A percentile compares a stretch with the other conserved stretches of the same genome.
These are phyloP conservation scores for Fusarium dimerum DNA, from an alignment of 2,329 filamentous ascomycete species.

Conservation along the genomic window DNA sequence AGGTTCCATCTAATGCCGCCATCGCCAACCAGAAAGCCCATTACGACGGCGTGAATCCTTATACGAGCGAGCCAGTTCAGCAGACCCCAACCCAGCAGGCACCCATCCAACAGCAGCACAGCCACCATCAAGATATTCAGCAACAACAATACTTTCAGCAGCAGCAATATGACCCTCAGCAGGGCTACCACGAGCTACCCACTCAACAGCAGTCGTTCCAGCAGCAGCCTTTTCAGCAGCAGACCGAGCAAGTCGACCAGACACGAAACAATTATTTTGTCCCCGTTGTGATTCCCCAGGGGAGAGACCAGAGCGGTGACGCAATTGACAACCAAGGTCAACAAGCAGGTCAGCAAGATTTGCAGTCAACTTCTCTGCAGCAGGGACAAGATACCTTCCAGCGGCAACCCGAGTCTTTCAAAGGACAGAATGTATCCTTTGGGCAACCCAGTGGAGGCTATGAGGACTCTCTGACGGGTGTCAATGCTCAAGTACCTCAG, in stretches of 20 bases:
- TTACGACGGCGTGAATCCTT: conserved; percentile 59
- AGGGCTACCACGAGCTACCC: too few relatives aligned
- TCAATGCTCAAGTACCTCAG: too few relatives aligned
- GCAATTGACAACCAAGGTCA: conserved; percentile 1
- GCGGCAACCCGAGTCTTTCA: too few relatives aligned
- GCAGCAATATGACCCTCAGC: too few relatives aligned
- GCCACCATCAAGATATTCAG: too few relatives aligned
- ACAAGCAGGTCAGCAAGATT: too few relatives aligned
- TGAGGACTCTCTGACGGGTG: too few relatives aligned
- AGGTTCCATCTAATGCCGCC: conserved; percentile 52
- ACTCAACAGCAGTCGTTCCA: conserved; percentile 5
- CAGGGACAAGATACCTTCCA: too few relatives aligned
- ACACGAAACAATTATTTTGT: conserved; percentile 17
- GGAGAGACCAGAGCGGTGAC: conserved; percentile 12
- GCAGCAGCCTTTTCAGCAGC: conserved; percentile 14
- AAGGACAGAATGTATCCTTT: too few relatives aligned
- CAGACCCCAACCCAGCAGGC: conserved; percentile 13
- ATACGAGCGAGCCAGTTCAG: conserved; percentile 48
- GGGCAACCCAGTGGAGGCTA: too few relatives aligned
- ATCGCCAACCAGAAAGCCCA: conserved; percentile 52
- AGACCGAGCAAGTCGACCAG: conserved; percentile 16
- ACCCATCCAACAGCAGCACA: conserved; percentile 12
- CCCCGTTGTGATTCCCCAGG: conserved; percentile 21
- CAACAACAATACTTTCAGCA: too few relatives aligned
- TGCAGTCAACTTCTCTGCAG: too few relatives aligned